A percentile compares a stretch with the other conserved stretches of the same genome.
phyloP scores from a whole-genome alignment of 805 yeast species.

The Yarrowia porcina region DNA sequence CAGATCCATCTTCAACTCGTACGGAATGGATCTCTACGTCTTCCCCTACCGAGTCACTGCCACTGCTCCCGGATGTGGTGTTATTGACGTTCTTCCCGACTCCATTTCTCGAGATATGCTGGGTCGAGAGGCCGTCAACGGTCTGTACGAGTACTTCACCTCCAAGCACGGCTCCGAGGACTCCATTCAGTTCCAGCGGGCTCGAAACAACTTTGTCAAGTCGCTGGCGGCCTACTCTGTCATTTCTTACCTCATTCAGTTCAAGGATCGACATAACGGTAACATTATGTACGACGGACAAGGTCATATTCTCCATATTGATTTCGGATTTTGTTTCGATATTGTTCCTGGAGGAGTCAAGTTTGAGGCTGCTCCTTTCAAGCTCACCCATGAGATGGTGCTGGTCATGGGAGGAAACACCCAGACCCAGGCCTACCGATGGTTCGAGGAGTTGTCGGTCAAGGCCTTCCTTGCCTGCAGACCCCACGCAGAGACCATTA shows the following conservation, averaged over 20 bases:
- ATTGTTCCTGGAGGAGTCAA: slow-evolving; percentile 98
- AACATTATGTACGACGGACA: slow-evolving; percentile 95
- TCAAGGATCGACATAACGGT: slow-evolving; percentile 96
- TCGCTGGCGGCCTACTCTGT: slow-evolving; percentile 92
- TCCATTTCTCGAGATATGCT: slow-evolving; percentile 96
- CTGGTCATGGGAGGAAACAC: slow-evolving; percentile 90
- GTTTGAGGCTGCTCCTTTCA: slow-evolving; percentile 98
- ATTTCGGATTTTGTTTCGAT: slow-evolving; percentile 97
- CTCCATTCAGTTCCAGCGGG: slow-evolving; percentile 82
- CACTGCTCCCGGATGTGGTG: slow-evolving; percentile 99
- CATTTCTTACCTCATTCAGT: slow-evolving; percentile 83
- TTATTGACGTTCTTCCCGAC: slow-evolving; percentile 94
- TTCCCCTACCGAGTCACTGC: slow-evolving; percentile 96
- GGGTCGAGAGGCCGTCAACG: slow-evolving; percentile 98
- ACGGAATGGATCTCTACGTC: slow-evolving; percentile 86
- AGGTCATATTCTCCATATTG: slow-evolving; percentile 94
- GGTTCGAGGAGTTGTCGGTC: slow-evolving; percentile 95
- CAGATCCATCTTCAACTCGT: slow-evolving; percentile 81
- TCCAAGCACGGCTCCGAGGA: slow-evolving; percentile 95
- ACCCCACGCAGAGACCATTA: slow-evolving; percentile 80
- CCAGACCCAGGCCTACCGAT: slow-evolving; percentile 77
- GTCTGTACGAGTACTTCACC: slow-evolving; percentile 85
- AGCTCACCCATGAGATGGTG: slow-evolving; percentile 93
- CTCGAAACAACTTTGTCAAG: slow-evolving; percentile 87
- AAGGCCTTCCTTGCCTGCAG: slow-evolving; percentile 87